Percentiles rank a stretch among this genome's conserved stretches.
Conservation (phyloP, 257 asterid species). For the Salvia miltiorrhiza region DNA sequence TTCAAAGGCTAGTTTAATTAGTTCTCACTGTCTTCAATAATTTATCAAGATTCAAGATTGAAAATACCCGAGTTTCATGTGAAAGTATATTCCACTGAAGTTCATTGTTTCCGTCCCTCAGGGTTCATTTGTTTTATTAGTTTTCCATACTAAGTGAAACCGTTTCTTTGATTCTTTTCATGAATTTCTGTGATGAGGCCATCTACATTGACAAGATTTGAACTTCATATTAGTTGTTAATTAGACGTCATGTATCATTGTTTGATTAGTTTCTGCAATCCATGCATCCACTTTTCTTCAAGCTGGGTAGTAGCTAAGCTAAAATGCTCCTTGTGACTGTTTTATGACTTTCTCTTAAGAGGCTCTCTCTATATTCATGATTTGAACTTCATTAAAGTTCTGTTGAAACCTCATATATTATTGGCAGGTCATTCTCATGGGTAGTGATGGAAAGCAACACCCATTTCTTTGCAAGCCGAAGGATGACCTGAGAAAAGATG, state of each 20-base stretch:
- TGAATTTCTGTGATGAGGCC: neutral
- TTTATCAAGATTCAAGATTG: constrained; percentile 12
- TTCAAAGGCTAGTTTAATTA: constrained; percentile 11
- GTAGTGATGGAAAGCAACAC: constrained; percentile 81
- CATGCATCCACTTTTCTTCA: neutral
- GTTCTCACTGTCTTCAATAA: constrained; percentile 1
- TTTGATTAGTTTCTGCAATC: neutral
- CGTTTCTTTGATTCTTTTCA: neutral
- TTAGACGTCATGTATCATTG: neutral
- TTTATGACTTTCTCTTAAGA: constrained; percentile 10
- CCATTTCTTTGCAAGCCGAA: constrained; percentile 99
- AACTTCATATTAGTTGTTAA: neutral
- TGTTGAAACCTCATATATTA: neutral
- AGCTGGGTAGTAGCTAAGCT: constrained; percentile 5
- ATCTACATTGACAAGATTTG: neutral
- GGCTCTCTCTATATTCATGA: constrained; percentile 3
- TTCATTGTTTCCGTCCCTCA: constrained; percentile 3
- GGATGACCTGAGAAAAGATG: constrained; percentile 97
- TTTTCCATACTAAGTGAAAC: neutral
- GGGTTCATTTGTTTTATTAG: constrained; percentile 13
- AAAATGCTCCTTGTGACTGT: constrained; percentile 10
- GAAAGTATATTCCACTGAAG: neutral
- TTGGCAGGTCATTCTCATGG: constrained; percentile 79
- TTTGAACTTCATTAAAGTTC: neutral
- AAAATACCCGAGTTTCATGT: constrained; percentile 6